phyloP scores from a whole-genome alignment of 495 filamentous ascomycete species.

The Penicillium bialowiezense region DNA sequence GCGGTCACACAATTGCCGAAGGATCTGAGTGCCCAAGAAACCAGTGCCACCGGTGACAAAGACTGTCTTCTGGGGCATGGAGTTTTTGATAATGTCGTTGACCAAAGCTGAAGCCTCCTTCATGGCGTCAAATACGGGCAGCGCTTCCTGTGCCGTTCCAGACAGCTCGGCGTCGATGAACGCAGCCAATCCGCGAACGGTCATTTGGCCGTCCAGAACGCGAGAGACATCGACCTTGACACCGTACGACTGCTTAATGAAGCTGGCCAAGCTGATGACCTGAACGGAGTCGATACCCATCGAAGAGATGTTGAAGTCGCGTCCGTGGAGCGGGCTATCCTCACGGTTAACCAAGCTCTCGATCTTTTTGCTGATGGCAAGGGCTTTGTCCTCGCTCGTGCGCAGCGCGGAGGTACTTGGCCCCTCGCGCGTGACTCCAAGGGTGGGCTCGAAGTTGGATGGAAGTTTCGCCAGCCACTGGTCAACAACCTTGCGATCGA shows the following conservation, averaged over 20 bases:
- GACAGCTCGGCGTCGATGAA: conserved; percentile 13
- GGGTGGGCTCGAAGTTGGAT: conserved; percentile 10
- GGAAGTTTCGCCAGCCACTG: conserved; percentile 19
- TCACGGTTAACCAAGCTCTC: conserved; percentile 14
- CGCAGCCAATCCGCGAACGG: conserved; percentile 19
- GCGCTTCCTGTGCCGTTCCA: not conserved
- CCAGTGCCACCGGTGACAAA: conserved; percentile 77
- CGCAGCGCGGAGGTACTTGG: conserved; percentile 9
- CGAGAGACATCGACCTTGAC: conserved; percentile 20
- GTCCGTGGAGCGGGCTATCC: conserved; percentile 13
- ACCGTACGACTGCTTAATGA: conserved; percentile 22
- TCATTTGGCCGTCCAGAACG: conserved; percentile 18
- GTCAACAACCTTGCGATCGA: conserved; percentile 31
- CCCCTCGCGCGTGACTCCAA: conserved; percentile 5
- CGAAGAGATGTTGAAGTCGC: conserved; percentile 20
- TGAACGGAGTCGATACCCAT: conserved; percentile 34
- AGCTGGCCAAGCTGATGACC: conserved; percentile 26
- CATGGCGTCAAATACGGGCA: conserved; percentile 11
- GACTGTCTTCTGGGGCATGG: conserved; percentile 31
- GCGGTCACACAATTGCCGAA: conserved; percentile 56
- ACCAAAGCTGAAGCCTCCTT: conserved; percentile 8
- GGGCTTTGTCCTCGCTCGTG: conserved; percentile 12
- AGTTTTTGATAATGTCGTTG: conserved; percentile 6
- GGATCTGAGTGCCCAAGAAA: conserved; percentile 70
- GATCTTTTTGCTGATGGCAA: conserved; percentile 21